Evolutionary conservation across 108 stramenopile species (phyloP).

Genomic region (Asterionellopsis glacialis): DNA sequence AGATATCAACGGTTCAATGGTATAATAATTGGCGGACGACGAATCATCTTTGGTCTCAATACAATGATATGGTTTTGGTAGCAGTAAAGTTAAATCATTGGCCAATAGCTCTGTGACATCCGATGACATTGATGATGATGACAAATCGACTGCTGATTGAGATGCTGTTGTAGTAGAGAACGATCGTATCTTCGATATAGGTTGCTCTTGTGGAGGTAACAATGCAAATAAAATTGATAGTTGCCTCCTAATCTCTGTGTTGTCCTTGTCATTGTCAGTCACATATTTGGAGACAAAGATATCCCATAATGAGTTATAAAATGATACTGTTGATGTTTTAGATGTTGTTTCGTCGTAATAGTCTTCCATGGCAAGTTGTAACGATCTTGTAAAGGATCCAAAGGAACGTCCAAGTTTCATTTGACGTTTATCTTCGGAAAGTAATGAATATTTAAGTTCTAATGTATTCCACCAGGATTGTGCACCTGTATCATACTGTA

Average conservation of each 20-base stretch:
- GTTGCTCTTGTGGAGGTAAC: conserved; percentile 69
- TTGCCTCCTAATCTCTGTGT: conserved; percentile 38
- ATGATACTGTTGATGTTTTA: background rate
- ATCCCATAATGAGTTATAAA: conserved; percentile 1
- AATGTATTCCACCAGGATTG: conserved; percentile 54
- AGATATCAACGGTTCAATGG: conserved; percentile 36
- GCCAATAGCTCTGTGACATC: too few species aligned
- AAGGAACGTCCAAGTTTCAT: conserved; percentile 42
- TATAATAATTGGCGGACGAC: conserved; percentile 28
- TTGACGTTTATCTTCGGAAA: conserved; percentile 34
- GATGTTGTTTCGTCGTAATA: conserved; percentile 2
- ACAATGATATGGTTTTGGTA: conserved; percentile 34
- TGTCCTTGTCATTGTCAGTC: conserved; percentile 9
- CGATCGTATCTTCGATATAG: conserved; percentile 19
- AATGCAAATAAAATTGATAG: conserved; percentile 59
- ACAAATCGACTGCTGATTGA: background rate
- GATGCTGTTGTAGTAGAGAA: too few species aligned
- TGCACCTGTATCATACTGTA: conserved; percentile 61
- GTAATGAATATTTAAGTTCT: conserved; percentile 37
- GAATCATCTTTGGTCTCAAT: conserved; percentile 3
- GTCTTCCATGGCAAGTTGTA: conserved; percentile 27
- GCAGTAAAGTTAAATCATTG: conserved; percentile 27
- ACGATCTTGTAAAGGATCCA: conserved; percentile 55
- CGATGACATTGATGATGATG: conserved; percentile 2
- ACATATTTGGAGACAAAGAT: conserved; percentile 36